phyloP scores from a whole-genome alignment of 306 rosid genomes.

The Trifolium fragiferum region DNA sequence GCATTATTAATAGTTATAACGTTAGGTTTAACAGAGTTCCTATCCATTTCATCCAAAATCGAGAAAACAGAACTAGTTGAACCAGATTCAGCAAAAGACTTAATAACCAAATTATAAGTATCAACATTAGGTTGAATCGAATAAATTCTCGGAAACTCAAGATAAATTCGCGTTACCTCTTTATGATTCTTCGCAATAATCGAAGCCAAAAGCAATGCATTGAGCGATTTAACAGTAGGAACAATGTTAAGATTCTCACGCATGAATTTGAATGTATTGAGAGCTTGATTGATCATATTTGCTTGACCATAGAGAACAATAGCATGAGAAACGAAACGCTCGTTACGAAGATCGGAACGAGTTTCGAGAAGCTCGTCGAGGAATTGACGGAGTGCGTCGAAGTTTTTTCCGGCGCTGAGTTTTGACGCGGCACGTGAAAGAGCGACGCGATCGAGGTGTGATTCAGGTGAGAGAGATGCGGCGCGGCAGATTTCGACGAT shows the following conservation, averaged over 20 bases:
- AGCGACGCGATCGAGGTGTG: slow-evolving; percentile 68
- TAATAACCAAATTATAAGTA: slow-evolving; percentile 65
- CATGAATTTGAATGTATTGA: slow-evolving; percentile 56
- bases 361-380: slow-evolving; percentile 61
- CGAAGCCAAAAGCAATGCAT: slow-evolving; percentile 67
- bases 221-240: slow-evolving; percentile 65
- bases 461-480: slow-evolving; percentile 71
- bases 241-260: slow-evolving; percentile 42
- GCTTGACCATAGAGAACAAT: slow-evolving; percentile 84
- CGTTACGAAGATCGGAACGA: slow-evolving; percentile 69
- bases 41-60: slow-evolving; percentile 74
- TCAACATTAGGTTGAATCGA: slow-evolving; percentile 61
- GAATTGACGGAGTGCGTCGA: slow-evolving; percentile 60
- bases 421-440: slow-evolving; percentile 67
- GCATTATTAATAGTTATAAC: slow-evolving; percentile 45
- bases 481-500: slow-evolving; percentile 78
- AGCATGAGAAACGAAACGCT: slow-evolving; percentile 66
- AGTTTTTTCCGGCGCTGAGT: slow-evolving; percentile 63
- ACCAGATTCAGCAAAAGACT: slow-evolving; percentile 69
- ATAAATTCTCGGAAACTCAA: slow-evolving; percentile 66
- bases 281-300: slow-evolving; percentile 66
- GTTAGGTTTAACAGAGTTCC: slow-evolving; percentile 61
- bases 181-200: slow-evolving; percentile 61
- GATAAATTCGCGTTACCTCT: slow-evolving; percentile 62
- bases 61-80: slow-evolving; percentile 65